phyloP scores from a whole-genome alignment of 768 basidiomycete genomes.

The Psilocybe azurescens region DNA sequence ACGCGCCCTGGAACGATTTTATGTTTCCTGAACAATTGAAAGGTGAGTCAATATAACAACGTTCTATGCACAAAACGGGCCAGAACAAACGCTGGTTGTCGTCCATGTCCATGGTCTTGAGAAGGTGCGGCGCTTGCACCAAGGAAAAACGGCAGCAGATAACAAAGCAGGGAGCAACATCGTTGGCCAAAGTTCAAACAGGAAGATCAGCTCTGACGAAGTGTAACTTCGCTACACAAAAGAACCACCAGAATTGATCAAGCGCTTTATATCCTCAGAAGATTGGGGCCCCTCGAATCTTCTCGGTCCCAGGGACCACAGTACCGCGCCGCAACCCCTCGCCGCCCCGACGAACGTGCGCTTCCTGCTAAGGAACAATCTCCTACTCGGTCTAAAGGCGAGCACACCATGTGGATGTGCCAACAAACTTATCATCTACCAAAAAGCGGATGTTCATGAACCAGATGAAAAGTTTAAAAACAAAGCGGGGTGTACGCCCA shows the following conservation, averaged over 20 bases:
- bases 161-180: not conserved
- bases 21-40: not conserved
- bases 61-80: not conserved
- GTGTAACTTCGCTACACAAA: not conserved
- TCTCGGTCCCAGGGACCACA: not conserved
- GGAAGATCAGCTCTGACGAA: too few species aligned
- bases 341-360: slow-evolving; percentile 1
- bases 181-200: not conserved
- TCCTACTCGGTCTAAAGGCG: not conserved
- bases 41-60: not conserved
- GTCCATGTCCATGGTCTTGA: not conserved
- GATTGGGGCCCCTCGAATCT: not conserved
- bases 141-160: not conserved
- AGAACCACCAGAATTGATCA: not conserved
- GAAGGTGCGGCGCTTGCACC: not conserved
- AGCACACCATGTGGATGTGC: slow-evolving; percentile 1
- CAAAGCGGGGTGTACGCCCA: not conserved
- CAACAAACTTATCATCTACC: not conserved
- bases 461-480: not conserved
- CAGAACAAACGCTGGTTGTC: not conserved
- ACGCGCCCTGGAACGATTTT: slow-evolving; percentile 28
- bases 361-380: not conserved
- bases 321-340: not conserved
- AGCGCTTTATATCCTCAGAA: not conserved
- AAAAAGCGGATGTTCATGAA: not conserved